A percentile compares a stretch with the other conserved stretches of the same genome.
These are phyloP conservation scores for Lolium multiflorum DNA, from an alignment of 176 grass and related monocot genomes.

Conservation along the genomic window DNA sequence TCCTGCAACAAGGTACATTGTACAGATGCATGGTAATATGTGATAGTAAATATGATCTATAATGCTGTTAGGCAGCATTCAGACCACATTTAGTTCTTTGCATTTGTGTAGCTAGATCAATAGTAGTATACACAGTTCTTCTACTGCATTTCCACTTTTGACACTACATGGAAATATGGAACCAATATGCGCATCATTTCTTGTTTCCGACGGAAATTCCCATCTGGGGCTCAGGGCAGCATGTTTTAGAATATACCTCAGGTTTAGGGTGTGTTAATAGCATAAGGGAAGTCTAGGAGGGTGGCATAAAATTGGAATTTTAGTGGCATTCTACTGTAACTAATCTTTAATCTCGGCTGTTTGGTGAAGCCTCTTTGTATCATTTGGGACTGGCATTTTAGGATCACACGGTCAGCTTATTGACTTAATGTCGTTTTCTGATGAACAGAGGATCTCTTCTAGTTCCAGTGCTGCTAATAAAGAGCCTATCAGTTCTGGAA, in stretches of 20 bases:
- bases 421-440: neutral
- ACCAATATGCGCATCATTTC: neutral
- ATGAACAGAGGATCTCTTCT: constrained; percentile 61
- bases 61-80: neutral
- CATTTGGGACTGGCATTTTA: constrained; percentile 1
- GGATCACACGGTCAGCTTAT: constrained; percentile 19
- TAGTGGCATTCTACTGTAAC: neutral
- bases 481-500: constrained; percentile 49
- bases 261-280: neutral
- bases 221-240: neutral
- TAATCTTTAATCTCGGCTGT: constrained; percentile 7
- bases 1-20: neutral
- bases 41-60: neutral
- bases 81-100: constrained; percentile 16
- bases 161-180: constrained; percentile 3
- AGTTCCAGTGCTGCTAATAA: constrained; percentile 37
- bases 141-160: constrained; percentile 18
- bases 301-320: constrained; percentile 8
- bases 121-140: neutral
- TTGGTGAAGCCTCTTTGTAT: neutral
- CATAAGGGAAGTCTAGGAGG: neutral
- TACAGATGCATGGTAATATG: neutral
- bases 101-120: neutral
- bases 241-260: neutral
- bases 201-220: neutral